A percentile compares a stretch with the other conserved stretches of the same genome.
Evolutionary conservation across 2,329 filamentous ascomycete species (phyloP).

Genomic region (Clathrospora elynae): DNA sequence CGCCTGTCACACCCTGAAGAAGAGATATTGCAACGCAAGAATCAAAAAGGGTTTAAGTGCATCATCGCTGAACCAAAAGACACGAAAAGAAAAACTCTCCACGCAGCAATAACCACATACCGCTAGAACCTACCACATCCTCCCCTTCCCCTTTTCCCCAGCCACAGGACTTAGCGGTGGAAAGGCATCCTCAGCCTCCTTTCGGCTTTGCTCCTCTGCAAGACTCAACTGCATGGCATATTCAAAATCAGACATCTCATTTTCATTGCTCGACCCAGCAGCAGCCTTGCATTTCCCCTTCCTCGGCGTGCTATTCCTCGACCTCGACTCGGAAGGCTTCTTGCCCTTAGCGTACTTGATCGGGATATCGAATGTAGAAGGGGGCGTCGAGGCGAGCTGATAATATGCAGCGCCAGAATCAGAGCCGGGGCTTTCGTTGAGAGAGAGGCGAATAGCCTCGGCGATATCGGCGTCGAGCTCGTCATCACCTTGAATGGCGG

Average conservation of each 20-base stretch:
- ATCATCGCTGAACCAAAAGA: neutral
- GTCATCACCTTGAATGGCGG: conserved; percentile 49
- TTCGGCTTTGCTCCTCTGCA: conserved; percentile 61
- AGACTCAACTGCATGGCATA: conserved; percentile 67
- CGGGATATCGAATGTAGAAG: conserved; percentile 50
- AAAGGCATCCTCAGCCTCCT: conserved; percentile 36
- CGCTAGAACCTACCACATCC: conserved; percentile 20
- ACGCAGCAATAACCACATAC: neutral
- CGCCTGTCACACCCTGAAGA: too few relatives aligned
- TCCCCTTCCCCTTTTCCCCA: conserved; percentile 38
- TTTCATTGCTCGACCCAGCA: conserved; percentile 44
- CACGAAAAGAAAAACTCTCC: neutral
- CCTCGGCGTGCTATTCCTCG: conserved; percentile 32
- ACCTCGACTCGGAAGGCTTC: conserved; percentile 31
- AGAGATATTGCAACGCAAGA: too few relatives aligned
- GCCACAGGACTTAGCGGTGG: conserved; percentile 36
- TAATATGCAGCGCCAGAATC: too few relatives aligned
- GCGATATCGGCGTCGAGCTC: conserved; percentile 64
- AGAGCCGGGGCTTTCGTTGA: conserved; percentile 37
- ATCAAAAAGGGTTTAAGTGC: conserved; percentile 2
- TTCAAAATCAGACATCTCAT: conserved; percentile 63
- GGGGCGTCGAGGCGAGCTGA: conserved; percentile 12
- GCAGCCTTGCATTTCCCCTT: conserved; percentile 36
- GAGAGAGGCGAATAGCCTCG: conserved; percentile 64
- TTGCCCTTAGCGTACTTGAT: conserved; percentile 53